Base-by-base conservation (phyloP, 1,284 basidiomycete species). In the Xanthoconium separans region DNA sequence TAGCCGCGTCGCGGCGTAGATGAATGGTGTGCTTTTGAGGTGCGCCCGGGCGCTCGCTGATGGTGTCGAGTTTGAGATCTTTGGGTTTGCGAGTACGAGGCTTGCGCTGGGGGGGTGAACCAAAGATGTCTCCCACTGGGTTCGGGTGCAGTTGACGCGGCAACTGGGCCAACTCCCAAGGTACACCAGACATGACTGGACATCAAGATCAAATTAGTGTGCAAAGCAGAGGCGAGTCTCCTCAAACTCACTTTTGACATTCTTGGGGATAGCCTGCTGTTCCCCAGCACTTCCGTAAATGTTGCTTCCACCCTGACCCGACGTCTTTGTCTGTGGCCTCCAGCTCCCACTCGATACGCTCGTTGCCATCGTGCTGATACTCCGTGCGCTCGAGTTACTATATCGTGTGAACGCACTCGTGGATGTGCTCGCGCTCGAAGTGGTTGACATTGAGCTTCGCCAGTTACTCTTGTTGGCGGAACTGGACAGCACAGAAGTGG, bases 311-410 rank as follows among this genome's bases (percentile, higher is more conserved):
- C 27, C 27, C 37, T 58, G 63, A 43, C 51, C 45, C 12, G 65
- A 39, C 11, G 59, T 31, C 50, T 63, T 70, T 44, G 53, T 50
- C 41, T 70, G 69, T 16, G 80, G 81, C 55, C 87, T 80, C 87
- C 88, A 89, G 66, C 46, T 68, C 44, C 58, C 68, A 47, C 80
- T 79, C 33, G 85, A 88, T 16, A 89, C 80, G 63, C 86, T 89
- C 33, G 88, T 91, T 52, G 89, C 89, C 53, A 82, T 82, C 4
- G 89, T 91, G 18, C 86, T 85, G 37, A 91, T 77, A 58, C 87
- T 89, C 49, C 84, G 77, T 52, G 77, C 65, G 66, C 87, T 90
- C 31, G 79, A 81, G 64, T 91, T 91, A 72, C 87, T 89, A 72
- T 87, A 90, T 56, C 84, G 76, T 31, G 89, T 91, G 63, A 90